Conservation (phyloP, 768 basidiomycete species). For the Psilocybe tampanensis region DNA sequence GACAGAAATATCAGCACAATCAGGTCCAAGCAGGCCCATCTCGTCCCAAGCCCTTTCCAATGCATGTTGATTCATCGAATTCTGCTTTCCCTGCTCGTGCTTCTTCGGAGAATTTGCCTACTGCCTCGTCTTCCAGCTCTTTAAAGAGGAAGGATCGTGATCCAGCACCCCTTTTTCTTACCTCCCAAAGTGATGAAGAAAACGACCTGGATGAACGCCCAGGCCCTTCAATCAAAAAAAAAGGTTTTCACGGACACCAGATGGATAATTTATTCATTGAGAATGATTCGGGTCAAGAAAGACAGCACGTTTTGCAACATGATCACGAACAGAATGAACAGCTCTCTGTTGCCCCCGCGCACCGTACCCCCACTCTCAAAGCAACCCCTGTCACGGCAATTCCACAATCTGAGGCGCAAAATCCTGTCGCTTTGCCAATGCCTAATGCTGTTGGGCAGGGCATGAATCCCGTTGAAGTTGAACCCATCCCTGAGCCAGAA, state of each 20-base stretch:
- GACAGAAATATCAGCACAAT: background rate
- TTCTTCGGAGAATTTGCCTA: conserved; percentile 13
- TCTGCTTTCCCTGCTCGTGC: background rate
- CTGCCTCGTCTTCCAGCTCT: conserved; percentile 16
- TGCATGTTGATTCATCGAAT: background rate
- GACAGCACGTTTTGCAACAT: conserved; percentile 2
- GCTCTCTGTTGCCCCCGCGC: no score
- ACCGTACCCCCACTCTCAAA: no score
- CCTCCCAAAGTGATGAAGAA: conserved; percentile 35
- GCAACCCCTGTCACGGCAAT: no score
- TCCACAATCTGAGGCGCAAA: background rate
- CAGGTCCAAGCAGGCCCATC: conserved; percentile 3
- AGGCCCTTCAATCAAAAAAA: conserved; percentile 1
- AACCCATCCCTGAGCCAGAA: conserved; percentile 14
- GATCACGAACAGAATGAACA: background rate
- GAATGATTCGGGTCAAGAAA: conserved; percentile 7
- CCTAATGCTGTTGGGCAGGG: background rate
- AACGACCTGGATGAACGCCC: conserved; percentile 20
- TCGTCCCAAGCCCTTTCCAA: background rate
- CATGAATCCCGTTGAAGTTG: background rate
- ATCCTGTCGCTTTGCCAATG: background rate
- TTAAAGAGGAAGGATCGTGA: conserved; percentile 4
- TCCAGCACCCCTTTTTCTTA: conserved; percentile 32
- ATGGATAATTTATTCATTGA: background rate
- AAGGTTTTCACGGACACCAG: conserved; percentile 4